Conservation (phyloP, 1,284 basidiomycete species). For the Fistulinella cinereoalba region DNA sequence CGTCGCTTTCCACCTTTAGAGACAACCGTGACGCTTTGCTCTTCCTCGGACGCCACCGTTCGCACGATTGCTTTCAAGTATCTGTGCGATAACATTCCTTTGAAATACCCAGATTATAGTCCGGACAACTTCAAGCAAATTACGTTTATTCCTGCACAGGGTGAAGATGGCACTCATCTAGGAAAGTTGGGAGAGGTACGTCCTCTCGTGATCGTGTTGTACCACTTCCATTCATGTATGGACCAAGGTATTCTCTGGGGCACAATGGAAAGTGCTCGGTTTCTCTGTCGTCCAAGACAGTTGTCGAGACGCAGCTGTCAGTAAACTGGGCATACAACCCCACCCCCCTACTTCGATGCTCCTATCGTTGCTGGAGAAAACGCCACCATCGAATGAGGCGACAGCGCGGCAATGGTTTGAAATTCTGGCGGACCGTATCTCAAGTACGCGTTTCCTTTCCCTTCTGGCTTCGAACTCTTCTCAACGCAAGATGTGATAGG, state of each 20-base stretch:
- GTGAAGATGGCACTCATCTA: constrained; percentile 48
- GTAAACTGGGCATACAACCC: constrained; percentile 72
- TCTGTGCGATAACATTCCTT: constrained; percentile 63
- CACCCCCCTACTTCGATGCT: constrained; percentile 73
- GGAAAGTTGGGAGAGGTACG: constrained; percentile 68
- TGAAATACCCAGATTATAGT: constrained; percentile 62
- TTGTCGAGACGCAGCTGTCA: constrained; percentile 54
- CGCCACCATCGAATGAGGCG: constrained; percentile 56
- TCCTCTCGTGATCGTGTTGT: not conserved
- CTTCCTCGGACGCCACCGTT: constrained; percentile 44
- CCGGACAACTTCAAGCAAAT: constrained; percentile 48
- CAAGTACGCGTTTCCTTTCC: constrained; percentile 46
- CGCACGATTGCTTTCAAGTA: constrained; percentile 65
- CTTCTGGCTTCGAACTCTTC: not conserved
- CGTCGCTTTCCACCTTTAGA: constrained; percentile 66
- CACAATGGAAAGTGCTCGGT: constrained; percentile 72
- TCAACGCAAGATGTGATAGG: constrained; percentile 10
- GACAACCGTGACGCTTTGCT: constrained; percentile 64
- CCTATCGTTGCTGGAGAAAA: constrained; percentile 59
- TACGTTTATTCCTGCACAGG: constrained; percentile 80
- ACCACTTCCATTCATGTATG: not conserved
- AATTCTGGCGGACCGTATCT: constrained; percentile 71
- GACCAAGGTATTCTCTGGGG: constrained; percentile 68
- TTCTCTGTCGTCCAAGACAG: constrained; percentile 66
- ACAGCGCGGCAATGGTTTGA: constrained; percentile 73